These are phyloP conservation scores for Nakazawaea peltata DNA, from an alignment of 805 yeast genomes.

Conservation along the genomic window DNA sequence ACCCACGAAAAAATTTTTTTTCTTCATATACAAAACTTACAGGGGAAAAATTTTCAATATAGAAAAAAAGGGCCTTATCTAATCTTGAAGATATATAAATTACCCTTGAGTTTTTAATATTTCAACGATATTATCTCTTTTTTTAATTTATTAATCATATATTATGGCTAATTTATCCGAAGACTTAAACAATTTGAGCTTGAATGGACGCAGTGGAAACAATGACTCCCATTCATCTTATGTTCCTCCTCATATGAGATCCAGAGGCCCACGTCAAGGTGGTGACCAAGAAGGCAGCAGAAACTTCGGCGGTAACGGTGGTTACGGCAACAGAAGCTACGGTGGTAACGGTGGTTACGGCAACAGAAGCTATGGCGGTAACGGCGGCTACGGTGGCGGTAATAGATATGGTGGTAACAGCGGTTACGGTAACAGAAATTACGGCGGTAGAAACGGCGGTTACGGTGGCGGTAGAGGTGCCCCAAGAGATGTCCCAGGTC, in stretches of 20 bases:
- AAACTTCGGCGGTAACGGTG: conserved; percentile 21
- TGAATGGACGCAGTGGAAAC: conserved; percentile 30
- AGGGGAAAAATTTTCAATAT: too few relatives aligned
- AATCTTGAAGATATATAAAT: too few relatives aligned
- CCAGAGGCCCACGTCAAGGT: conserved; percentile 11
- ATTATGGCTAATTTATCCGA: conserved; percentile 54
- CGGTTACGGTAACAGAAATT: conserved; percentile 25
- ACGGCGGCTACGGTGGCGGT: conserved; percentile 23
- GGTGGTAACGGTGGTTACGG: neutral
- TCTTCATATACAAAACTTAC: too few relatives aligned
- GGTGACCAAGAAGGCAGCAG: conserved; percentile 19
- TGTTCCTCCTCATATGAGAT: conserved; percentile 44
- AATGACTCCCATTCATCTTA: conserved; percentile 18
- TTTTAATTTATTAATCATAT: too few relatives aligned
- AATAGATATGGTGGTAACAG: conserved; percentile 24
- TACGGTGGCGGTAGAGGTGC: conserved; percentile 12
- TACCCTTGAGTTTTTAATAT: too few relatives aligned
- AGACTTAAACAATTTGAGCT: conserved; percentile 48
- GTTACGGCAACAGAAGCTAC: conserved; percentile 21
- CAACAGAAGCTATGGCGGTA: conserved; percentile 12
- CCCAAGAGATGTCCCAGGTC: conserved; percentile 37
- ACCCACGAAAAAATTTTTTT: too few relatives aligned
- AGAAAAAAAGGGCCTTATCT: too few relatives aligned
- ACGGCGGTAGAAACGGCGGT: conserved; percentile 18
- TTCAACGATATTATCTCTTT: too few relatives aligned